phyloP scores from a whole-genome alignment of 352 stramenopile species.

The Globisporangium abappressorium region DNA sequence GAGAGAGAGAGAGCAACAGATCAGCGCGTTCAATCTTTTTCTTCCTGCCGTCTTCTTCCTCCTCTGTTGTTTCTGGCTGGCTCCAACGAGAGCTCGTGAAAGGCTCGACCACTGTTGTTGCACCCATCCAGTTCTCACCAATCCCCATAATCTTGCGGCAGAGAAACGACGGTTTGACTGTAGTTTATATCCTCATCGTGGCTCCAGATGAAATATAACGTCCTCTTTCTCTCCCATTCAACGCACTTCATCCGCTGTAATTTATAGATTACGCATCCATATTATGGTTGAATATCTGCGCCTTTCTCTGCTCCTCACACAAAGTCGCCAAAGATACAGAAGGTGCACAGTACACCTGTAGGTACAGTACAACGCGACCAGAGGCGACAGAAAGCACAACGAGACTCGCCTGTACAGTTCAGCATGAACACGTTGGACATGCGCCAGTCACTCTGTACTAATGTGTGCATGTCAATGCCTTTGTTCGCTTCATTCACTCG shows the following conservation, averaged over 20 bases:
- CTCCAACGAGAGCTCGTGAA: background rate
- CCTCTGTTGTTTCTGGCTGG: background rate
- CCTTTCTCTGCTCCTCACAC: background rate
- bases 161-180: background rate
- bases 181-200: background rate
- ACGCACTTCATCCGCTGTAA: background rate
- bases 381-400: background rate
- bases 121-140: background rate
- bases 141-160: background rate
- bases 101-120: constrained; percentile 5
- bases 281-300: background rate
- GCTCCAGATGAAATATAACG: background rate
- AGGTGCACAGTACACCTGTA: background rate
- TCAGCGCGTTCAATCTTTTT: background rate
- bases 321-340: background rate
- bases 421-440: background rate
- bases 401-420: background rate
- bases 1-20: background rate
- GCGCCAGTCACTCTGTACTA: too few relatives aligned
- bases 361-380: background rate
- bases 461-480: too few relatives aligned
- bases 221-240: background rate
- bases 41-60: background rate
- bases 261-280: background rate
- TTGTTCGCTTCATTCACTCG: too few relatives aligned